Base-by-base conservation (phyloP, 169 alveolate species). In the Toxoplasma gondii region DNA sequence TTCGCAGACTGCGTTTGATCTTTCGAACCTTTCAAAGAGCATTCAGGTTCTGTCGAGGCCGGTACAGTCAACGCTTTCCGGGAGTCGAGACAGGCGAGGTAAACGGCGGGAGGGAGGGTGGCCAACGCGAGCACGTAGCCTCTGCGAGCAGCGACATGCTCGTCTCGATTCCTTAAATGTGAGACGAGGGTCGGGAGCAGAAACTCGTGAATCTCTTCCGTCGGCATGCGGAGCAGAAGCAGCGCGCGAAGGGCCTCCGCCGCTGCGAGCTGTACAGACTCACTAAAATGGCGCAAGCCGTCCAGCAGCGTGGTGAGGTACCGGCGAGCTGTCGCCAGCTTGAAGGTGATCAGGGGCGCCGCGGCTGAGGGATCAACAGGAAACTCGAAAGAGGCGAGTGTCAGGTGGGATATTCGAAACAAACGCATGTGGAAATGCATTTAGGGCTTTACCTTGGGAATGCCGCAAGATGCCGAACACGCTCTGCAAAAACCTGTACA, bases 221-320 rank as follows among this genome's bases (percentile, higher is more conserved):
- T 44, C 29, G 43, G 80, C 93, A 90, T 90, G 83, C 94, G 94
- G 36, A 49, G 83, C 58, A 10, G 91, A 41, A 92, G 94, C 91
- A 96, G 93, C 34, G 97, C 95, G 80, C 95, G 93, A 12, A 96
- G 67, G 53, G 96, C 96, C 36, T 95, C 94, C 9, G 94, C 92
- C 7, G 96, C 96, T 0, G 97, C 94, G 39, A 92, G 91, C 91
- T 96, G 97, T 17, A 96, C 93, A 38, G 92, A n/a, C 43, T 87
- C 92, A 78, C 92, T 43, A 43, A 96, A 93, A 12, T 95, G 95
- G 24, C 81, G 80, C 69, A 96, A 88, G 19, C 96, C 81, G 0
- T 96, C 97, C 88, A 74, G 24, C 70, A 95, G 74, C 44, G 96
- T 92, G 36, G 92, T 93, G 9, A 96, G 91, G 83, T 92, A 96